A percentile compares a stretch with the other conserved stretches of the same genome.
These are phyloP conservation scores for Microdochium paspali DNA, from an alignment of 2,329 filamentous ascomycete species.

Conservation along the genomic window DNA sequence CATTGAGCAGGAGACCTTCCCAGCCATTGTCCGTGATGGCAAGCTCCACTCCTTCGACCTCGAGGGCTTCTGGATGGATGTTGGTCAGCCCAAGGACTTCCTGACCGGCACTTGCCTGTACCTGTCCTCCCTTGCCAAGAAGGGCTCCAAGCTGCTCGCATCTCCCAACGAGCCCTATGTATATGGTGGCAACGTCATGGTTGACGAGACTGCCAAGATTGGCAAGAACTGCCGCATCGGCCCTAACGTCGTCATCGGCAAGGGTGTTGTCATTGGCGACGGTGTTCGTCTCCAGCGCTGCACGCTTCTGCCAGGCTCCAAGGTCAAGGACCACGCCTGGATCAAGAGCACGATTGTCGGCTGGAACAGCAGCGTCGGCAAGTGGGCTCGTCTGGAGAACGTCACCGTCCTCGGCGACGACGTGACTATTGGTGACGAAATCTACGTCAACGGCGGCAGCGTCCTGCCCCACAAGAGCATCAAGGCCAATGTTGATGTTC, in stretches of 20 bases:
- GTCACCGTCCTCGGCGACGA: slow-evolving; percentile 97
- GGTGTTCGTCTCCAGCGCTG: slow-evolving; percentile 90
- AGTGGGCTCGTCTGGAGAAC: slow-evolving; percentile 95
- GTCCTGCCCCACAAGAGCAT: slow-evolving; percentile 97
- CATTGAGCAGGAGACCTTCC: slow-evolving; percentile 99
- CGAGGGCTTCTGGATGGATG: slow-evolving; percentile 99
- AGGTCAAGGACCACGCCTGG: slow-evolving; percentile 98
- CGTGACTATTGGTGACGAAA: slow-evolving; percentile 94
- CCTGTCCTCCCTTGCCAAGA: slow-evolving; percentile 86
- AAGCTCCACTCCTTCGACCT: slow-evolving; percentile 93
- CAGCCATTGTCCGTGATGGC: slow-evolving; percentile 80
- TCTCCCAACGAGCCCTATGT: slow-evolving; percentile 69
- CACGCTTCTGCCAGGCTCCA: slow-evolving; percentile 79
- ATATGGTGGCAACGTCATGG: slow-evolving; percentile 89
- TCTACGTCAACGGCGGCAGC: slow-evolving; percentile 95
- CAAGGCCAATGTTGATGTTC: slow-evolving; percentile 89
- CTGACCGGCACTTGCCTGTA: slow-evolving; percentile 92
- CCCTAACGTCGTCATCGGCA: slow-evolving; percentile 92
- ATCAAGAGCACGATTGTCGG: slow-evolving; percentile 97
- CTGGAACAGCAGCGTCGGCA: slow-evolving; percentile 94
- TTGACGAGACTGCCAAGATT: slow-evolving; percentile 90
- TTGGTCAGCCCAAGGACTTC: slow-evolving; percentile 98
- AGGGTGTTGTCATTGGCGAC: slow-evolving; percentile 84
- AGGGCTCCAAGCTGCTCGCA: slow-evolving; percentile 74
- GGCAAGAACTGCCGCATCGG: slow-evolving; percentile 98